Evolutionary conservation across 805 yeast genomes (phyloP).

Genomic region (Candida chauliodis): DNA sequence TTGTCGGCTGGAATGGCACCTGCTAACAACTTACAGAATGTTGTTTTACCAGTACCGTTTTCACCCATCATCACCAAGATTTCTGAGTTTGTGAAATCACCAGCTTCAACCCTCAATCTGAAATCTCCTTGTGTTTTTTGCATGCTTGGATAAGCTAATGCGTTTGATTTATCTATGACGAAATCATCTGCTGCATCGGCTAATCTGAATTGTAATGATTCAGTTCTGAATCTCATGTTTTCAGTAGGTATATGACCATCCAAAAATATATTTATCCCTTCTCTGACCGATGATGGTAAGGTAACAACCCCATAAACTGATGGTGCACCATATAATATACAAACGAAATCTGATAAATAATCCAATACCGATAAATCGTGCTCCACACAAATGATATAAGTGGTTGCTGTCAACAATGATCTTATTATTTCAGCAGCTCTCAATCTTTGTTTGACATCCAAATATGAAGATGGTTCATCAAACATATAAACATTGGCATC

Average conservation of each 20-base stretch:
- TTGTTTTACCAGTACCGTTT: conserved; percentile 99
- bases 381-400: conserved; percentile 94
- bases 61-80: conserved; percentile 99
- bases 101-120: conserved; percentile 74
- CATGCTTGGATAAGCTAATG: conserved; percentile 78
- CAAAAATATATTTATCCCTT: conserved; percentile 96
- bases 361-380: conserved; percentile 98
- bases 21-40: conserved; percentile 92
- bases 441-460: conserved; percentile 98
- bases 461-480: conserved; percentile 97
- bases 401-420: conserved; percentile 69
- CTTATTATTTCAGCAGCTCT: conserved; percentile 95
- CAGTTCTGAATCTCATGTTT: conserved; percentile 94
- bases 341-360: conserved; percentile 92
- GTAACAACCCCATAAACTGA: conserved; percentile 99
- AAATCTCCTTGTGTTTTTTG: conserved; percentile 94
- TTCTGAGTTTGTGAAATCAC: conserved; percentile 94
- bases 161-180: conserved; percentile 72
- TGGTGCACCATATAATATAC: conserved; percentile 97
- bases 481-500: conserved; percentile 96
- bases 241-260: conserved; percentile 98
- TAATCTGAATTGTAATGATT: conserved; percentile 88
- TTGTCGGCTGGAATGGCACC: conserved; percentile 89
- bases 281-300: conserved; percentile 94
- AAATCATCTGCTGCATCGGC: conserved; percentile 83